Evolutionary conservation across 768 basidiomycete genomes (phyloP), one percentile per base, ranked within the genome.

Genomic region (Lactarius vividus): DNA sequence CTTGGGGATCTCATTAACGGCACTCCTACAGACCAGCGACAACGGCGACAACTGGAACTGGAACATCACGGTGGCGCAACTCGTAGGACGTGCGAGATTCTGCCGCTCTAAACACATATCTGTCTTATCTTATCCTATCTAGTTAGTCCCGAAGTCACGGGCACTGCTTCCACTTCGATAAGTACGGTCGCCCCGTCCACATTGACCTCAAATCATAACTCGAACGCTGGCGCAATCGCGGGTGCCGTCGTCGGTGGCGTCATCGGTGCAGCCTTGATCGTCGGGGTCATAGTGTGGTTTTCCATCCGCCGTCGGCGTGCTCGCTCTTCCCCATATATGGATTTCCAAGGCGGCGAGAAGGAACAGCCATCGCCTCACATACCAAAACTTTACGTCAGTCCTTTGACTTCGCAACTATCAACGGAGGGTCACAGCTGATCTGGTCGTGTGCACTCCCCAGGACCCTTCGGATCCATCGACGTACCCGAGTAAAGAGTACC

Each of bases 221-320:
- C 66, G 26, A 76, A 84, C 68, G 79, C 83, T 1, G 86, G 86
- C 1, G 84, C 84, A n/a, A 87, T 88, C 39, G 85, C 83, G 0
- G 88, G 88, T 46, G 87, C 88, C 18, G 83, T 84, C 8, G 77
- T 87, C 10, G 85, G 85, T 6, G 85, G 82, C n/a, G 63, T 88
- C 0, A 78, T 83, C 31, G 78, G 73, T n/a, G 63, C 84, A 23
- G 81, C 78, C 15, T 68, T 83, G 54, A 74, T 86, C 15, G 79
- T 71, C 4, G 81, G 73, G 2, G 66, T 71, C 9, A 49, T 75
- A 8, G 69, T 80, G 59, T 86, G 82, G 79, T 78, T 81, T 67
- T 67, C 75, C 31, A 71, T 69, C 44, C 73, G 57, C 44, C 76
- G 67, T 53, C 72, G 71, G 20, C 75, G 75, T 35, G 68, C 77